These are phyloP conservation scores for Leishmania aethiopica DNA, from an alignment of 208 protist genomes.

Conservation along the genomic window DNA sequence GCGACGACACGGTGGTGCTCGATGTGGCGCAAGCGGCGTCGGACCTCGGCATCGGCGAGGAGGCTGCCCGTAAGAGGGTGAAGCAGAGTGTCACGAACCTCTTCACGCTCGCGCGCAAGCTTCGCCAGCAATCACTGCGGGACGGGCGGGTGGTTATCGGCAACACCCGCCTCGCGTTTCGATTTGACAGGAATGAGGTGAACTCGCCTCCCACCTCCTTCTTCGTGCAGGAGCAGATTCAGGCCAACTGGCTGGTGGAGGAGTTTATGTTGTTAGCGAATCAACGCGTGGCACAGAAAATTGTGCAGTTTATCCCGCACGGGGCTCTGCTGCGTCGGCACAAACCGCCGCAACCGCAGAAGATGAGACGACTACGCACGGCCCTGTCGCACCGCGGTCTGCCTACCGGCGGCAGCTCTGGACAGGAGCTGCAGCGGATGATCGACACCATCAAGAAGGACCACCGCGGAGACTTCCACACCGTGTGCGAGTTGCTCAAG, in stretches of 20 bases:
- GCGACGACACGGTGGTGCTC: slow-evolving; percentile 36
- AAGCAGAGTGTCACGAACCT: slow-evolving; percentile 51
- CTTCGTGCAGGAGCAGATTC: slow-evolving; percentile 49
- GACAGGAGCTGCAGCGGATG: slow-evolving; percentile 53
- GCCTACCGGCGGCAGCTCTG: slow-evolving; percentile 40
- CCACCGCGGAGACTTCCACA: slow-evolving; percentile 34
- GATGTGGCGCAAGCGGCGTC: slow-evolving; percentile 33
- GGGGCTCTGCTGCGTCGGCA: slow-evolving; percentile 85
- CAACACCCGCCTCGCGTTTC: slow-evolving; percentile 58
- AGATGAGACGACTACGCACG: slow-evolving; percentile 38
- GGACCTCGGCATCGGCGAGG: slow-evolving; percentile 17
- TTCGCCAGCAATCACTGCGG: slow-evolving; percentile 48
- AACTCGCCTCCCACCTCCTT: slow-evolving; percentile 55
- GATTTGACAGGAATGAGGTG: slow-evolving; percentile 52
- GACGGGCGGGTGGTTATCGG: slow-evolving; percentile 63
- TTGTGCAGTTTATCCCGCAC: slow-evolving; percentile 83
- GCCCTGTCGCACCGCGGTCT: slow-evolving; percentile 33
- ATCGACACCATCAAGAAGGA: slow-evolving; percentile 37
- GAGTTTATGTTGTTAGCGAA: slow-evolving; percentile 95
- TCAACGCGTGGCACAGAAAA: slow-evolving; percentile 81
- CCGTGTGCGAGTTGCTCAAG: slow-evolving; percentile 72
- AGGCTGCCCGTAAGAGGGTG: slow-evolving; percentile 35
- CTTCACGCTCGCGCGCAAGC: slow-evolving; percentile 63
- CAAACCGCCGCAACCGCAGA: slow-evolving; percentile 47
- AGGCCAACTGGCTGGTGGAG: slow-evolving; percentile 92